A percentile compares a stretch with the other conserved stretches of the same genome.
Evolutionary conservation across 352 stramenopile genomes (phyloP).

Genomic region (Globisporangium nagaii): DNA sequence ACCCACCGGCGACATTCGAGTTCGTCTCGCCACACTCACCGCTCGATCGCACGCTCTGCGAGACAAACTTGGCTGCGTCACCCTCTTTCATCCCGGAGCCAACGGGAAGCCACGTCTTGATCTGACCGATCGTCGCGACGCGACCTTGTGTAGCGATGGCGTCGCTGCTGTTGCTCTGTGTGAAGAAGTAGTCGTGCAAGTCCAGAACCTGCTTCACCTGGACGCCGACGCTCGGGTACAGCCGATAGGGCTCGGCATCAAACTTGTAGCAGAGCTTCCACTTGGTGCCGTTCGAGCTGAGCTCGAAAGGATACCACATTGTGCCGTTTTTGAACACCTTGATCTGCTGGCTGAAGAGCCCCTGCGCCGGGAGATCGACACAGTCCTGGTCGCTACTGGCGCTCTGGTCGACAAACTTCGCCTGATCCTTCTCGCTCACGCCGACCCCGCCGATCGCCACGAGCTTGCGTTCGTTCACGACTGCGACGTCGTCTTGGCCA

Average conservation of each 20-base stretch:
- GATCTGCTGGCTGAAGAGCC: constrained; percentile 25
- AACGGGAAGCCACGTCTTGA: constrained; percentile 40
- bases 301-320: constrained; percentile 55
- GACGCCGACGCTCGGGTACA: constrained; percentile 36
- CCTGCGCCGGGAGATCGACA: constrained; percentile 25
- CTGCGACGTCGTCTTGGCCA: constrained; percentile 31
- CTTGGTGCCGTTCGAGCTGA: constrained; percentile 27
- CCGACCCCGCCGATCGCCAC: constrained; percentile 53
- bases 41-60: constrained; percentile 35
- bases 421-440: constrained; percentile 32
- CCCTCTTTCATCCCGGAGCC: constrained; percentile 39
- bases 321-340: constrained; percentile 32
- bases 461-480: constrained; percentile 57
- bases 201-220: constrained; percentile 48
- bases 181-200: constrained; percentile 38
- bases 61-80: constrained; percentile 52
- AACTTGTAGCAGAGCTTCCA: constrained; percentile 73
- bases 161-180: constrained; percentile 9
- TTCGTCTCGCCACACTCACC: constrained; percentile 32
- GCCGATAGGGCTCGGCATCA: constrained; percentile 37
- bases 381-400: constrained; percentile 26
- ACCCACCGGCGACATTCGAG: constrained; percentile 33
- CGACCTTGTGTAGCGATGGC: constrained; percentile 19
- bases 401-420: constrained; percentile 42
- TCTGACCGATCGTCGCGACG: constrained; percentile 40